Conservation (phyloP, 176 grass and related monocot genomes). For the Lolium multiflorum region DNA sequence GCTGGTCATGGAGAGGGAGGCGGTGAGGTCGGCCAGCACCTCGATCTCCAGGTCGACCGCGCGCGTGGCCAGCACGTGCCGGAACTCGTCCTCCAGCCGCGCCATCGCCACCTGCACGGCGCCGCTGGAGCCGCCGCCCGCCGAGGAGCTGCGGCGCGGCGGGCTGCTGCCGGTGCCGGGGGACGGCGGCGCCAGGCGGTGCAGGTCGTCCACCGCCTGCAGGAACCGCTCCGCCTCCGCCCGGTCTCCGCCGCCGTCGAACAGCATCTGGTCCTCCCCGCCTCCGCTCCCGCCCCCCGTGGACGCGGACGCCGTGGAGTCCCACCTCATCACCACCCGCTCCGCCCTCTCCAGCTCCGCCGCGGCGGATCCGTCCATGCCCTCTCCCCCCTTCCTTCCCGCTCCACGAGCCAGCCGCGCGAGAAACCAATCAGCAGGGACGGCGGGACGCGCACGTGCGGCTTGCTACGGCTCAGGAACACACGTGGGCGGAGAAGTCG, state of each 20-base stretch:
- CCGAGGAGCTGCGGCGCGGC: conserved; percentile 34
- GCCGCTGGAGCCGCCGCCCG: conserved; percentile 4
- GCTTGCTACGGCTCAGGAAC: not conserved
- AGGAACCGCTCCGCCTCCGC: conserved; percentile 66
- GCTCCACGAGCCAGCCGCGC: not conserved
- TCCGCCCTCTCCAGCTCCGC: conserved; percentile 65
- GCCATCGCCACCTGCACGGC: conserved; percentile 70
- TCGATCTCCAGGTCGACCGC: conserved; percentile 68
- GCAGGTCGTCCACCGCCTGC: conserved; percentile 66
- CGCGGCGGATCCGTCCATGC: conserved; percentile 70
- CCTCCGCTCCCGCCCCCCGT: conserved; percentile 35
- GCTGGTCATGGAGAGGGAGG: conserved; percentile 47
- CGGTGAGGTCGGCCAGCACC: conserved; percentile 55
- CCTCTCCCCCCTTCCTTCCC: not conserved
- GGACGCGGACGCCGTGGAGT: conserved; percentile 44
- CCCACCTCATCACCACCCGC: conserved; percentile 71
- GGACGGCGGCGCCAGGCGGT: conserved; percentile 50
- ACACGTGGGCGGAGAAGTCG: not conserved
- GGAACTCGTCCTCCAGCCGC: conserved; percentile 84
- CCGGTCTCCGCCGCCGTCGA: conserved; percentile 42
- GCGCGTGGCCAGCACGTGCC: conserved; percentile 57
- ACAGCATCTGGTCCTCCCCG: conserved; percentile 61
- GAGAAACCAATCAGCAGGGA: not conserved
- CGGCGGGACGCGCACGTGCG: not conserved
- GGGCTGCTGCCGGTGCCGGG: conserved; percentile 32